Evolutionary conservation across 108 stramenopile genomes (phyloP).

Genomic region (Epipyxis sp.): DNA sequence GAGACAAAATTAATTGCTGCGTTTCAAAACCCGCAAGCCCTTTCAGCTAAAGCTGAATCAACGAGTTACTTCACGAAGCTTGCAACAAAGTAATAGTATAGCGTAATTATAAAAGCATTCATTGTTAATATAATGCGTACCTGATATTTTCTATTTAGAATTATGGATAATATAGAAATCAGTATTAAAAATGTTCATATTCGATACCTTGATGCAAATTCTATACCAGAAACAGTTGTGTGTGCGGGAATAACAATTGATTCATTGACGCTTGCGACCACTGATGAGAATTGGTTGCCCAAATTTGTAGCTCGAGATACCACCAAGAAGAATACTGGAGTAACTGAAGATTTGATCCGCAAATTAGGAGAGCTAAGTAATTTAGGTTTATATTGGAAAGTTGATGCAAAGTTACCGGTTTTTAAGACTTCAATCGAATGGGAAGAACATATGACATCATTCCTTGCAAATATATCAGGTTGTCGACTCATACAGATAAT

Average conservation of each 20-base stretch:
- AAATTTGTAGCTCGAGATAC: constrained; percentile 13
- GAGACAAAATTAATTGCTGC: no score
- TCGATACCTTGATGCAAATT: neutral
- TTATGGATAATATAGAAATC: constrained; percentile 27
- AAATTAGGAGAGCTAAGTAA: neutral
- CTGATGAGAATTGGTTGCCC: neutral
- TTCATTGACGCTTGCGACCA: neutral
- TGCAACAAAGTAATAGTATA: neutral
- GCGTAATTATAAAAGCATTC: no score
- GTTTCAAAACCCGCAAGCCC: no score
- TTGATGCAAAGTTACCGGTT: neutral
- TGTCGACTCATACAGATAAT: no score
- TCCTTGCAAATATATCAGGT: neutral
- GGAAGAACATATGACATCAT: neutral
- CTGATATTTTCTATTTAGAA: no score
- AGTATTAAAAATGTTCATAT: constrained; percentile 10
- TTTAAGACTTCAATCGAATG: constrained; percentile 1
- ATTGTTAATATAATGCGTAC: no score
- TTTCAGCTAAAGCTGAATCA: neutral
- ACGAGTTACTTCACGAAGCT: neutral
- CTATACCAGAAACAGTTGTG: neutral
- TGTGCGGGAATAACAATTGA: constrained; percentile 7
- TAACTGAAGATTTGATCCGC: neutral
- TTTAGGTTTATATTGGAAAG: constrained; percentile 17
- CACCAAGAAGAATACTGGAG: neutral